Evolutionary conservation across 2,329 filamentous ascomycete genomes (phyloP), one percentile per base, ranked within the genome.

Genomic region (Verticillium zaregamsianum): DNA sequence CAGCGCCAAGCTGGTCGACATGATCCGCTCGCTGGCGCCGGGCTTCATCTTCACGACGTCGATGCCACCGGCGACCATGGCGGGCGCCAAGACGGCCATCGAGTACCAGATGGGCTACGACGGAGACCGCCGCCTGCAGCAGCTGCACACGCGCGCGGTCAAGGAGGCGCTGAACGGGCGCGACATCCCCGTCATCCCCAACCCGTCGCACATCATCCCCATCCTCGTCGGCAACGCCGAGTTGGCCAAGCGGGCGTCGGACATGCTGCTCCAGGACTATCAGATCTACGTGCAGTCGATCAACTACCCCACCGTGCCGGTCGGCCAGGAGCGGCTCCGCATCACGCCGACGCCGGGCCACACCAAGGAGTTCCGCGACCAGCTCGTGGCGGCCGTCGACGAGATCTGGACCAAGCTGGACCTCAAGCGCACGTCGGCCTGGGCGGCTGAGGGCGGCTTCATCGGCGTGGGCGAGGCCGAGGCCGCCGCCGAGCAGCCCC

Each of bases 31-130:
- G 9, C 87, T 98, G 49, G 95, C 95, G 1, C 93, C 95, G 4
- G 95, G 95, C 32, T 99, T 99, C 80, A 99, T 99, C 76, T 99
- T 99, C 81, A 99, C 95, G 56, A 99, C 95, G 5, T 96, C 93
- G 11, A 87, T 99, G 14, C 95, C 95, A 4, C 95, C 95, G 0
- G 93, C 95, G 15, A 96, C 93, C 65, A 99, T 99, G 95, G 93
- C 95, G 23, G 95, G 95, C 60, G 95, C 95, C 25, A 87, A 89
- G 74, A 83, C 92, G 1, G 93, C 95, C 39, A 98, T 99, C 70
- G 91, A 97, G 72, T 97, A 98, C 74, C 95, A 98, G 76, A 90
- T 92, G 80, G 82, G 82, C 58, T 90, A 96, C 74, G 86, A 90
- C 69, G 92, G 92, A 61, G 95, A 99, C 76, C 90, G 95, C 59